Base-by-base conservation (phyloP, 495 filamentous ascomycete genomes). In the Xylaria scruposa region DNA sequence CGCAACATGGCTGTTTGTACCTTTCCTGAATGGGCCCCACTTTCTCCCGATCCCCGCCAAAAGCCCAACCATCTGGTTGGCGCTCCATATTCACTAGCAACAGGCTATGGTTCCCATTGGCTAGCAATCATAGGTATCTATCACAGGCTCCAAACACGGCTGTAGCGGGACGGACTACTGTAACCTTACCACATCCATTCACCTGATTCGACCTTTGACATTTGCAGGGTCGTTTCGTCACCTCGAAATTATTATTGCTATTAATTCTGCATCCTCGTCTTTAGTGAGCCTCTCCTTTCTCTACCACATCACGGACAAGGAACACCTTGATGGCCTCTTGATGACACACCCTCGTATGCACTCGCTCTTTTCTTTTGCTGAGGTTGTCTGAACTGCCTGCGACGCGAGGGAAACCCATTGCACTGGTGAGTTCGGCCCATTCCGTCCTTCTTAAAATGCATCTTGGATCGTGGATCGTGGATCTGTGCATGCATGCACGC, bases 191-290 rank as follows among this genome's bases (percentile, higher is more conserved):
- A 70, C 68, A 38, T 66, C 59, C 58, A 46, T 64, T 63, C 68
- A 64, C 59, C 59, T 70, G 60, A 70, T 70, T 70, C n/a, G 60
- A 64, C 68, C 59, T 26, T 70, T 54, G 36, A 1, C 46, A 60
- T 70, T 63, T 64, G 60, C 46, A 70, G 59, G 68, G 68, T 56
- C 47, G 47, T 70, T 64, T 70, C 68, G 68, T 70, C 68, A 70
- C 68, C 68, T 70, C 68, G 54, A 64, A 70, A 63, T 70, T 70
- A 64, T 70, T 64, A 44, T 64, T 64, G 36, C 49, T 51, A 70
- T 64, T 64, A 70, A 51, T 62, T 70, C 68, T 64, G 68, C 68
- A 46, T 49, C 68, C 59, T 64, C 68, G 44, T 33, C 68, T 51
- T 63, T 59, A 40, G n/a, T 17, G 9, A 70, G 10, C 4, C 21